Base-by-base conservation (phyloP, 306 rosid genomes). In the Cicer judaicum region DNA sequence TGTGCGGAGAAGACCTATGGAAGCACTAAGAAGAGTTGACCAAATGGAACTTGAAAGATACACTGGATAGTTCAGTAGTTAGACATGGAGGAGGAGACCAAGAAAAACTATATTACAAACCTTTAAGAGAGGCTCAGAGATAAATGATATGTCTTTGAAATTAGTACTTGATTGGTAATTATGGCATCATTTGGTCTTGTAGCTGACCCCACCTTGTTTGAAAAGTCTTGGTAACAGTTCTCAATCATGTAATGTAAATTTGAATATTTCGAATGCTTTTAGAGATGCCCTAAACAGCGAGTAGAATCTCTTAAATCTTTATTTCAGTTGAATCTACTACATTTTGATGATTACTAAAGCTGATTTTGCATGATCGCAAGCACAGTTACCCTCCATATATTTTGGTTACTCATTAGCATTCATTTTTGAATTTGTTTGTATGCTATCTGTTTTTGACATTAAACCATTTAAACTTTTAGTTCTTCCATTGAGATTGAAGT, bases 401-500 rank as follows among this genome's bases (percentile, higher is more conserved):
- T 68, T 74, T 61, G 39, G 52, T 64, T 56, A 13, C 12, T 64
- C 48, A 44, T 48, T 39, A 21, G 42, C 40, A 16, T 71, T 73
- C 48, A 62, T 39, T 52, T 36, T 47, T 72, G 42, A 42, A 42
- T 67, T 16, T 64, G 18, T 70, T 62, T 41, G 10, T 41, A n/a
- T 73, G 80, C 75, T 57, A 38, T 80, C 74, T 70, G 68, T 71
- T 48, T 70, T 64, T 85, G 82, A 87, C 84, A 75, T 71, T 44
- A 52, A 64, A 57, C 48, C 70, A 57, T 72, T 71, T 79, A 68
- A 68, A 66, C 76, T 77, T 81, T 76, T 84, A 93, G 98, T 87
- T 81, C 93, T 67, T 78, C 90, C 76, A 93, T 94, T 84, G 96
- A 87, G 89, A 50, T 94, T 84, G 97, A 90, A 87, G 90, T 94